Evolutionary conservation across 1,284 basidiomycete genomes (phyloP), one percentile per base, ranked within the genome.

Genomic region (Heterobasidion irregulare): DNA sequence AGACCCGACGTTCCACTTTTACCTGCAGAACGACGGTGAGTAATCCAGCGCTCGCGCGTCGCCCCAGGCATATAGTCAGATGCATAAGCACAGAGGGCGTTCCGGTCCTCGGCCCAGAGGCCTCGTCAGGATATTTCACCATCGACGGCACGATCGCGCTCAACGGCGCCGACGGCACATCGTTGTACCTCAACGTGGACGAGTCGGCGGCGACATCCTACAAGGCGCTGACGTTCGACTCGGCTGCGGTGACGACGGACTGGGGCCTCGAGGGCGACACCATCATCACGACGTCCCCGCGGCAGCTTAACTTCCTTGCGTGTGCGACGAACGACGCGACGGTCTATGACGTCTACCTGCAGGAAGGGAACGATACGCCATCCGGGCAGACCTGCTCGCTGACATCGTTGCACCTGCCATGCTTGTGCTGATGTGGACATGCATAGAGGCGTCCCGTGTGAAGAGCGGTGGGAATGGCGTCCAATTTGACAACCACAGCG

Each of bases 241-340:
- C 67, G 2, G 74, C 76, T 0, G 76, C 80, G 33, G 72, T 69
- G 10, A 81, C 79, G 35, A 77, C 75, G 8, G 70, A 78, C 60
- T 83, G 80, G 80, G 75, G 72, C 36, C 69, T 83, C 47, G 79
- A 81, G 61, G 80, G 79, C 12, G 80, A 83, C 61, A 81, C 80
- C 18, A 82, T 82, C 62, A 77, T 82, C 62, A 79, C 74, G 35
- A 78, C 74, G 8, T 65, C 64, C 55, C 77, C 77, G 33, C 66
- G 77, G 41, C 74, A 78, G 64, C 72, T 80, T 50, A 81, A 82
- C 62, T 83, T 81, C 67, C 64, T 81, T 35, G 78, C 77, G n/a
- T 82, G 79, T 61, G 61, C 75, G 18, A 75, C 75, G 33, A 73
- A 63, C 57, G 69, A 70, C 32, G 56, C 74, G 4, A 68, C 67